Base-by-base conservation (phyloP, 768 basidiomycete species). In the Suillus variegatus region DNA sequence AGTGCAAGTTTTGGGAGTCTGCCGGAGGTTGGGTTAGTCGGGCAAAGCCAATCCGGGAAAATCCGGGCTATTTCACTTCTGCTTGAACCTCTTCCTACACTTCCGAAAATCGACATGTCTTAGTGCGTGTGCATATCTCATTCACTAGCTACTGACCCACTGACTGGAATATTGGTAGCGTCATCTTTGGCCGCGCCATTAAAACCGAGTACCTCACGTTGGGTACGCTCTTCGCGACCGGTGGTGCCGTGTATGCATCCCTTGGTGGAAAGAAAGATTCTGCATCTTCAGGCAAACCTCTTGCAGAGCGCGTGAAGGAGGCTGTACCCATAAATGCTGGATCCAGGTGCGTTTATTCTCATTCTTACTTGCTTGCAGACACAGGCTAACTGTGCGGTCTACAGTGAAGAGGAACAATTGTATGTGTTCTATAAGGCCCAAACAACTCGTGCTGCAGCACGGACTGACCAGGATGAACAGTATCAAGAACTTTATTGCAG, bases 371-470 rank as follows among this genome's bases (percentile, higher is more conserved):
- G 36, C 49, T 14, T 44, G 58, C 18, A 43, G 25, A 22, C 16
- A 22, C 8, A 20, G 3, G 44, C 69, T 75, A 8, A 74, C 9
- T 2, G 60, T 66, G 65, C 43, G 60, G 32, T 74, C 18, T 43
- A 60, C 41, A 94, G 92, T 67, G 92, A 94, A 76, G 93, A 95
- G 75, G 93, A 92, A 74, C 82, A 88, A 68, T 94, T 94, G 93
- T 94, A 80, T 77, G 86, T 86, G 75, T 69, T 49, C 47, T 43
- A 63, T 65, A 8, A 61, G 44, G 44, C 65, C 22, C 46, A 43
- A 25, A 63, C 43, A 25, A 35, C 61, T 65, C 44, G 63, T 70
- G 70, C 70, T 70, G 73, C 73, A 77, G 72, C 76, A 71, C 71
- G 75, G 70, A 85, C 79, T 77, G 66, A 76, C 71, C 74, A 85